Conservation (phyloP, 495 filamentous ascomycete species). For the Pyronema omphalodes region DNA sequence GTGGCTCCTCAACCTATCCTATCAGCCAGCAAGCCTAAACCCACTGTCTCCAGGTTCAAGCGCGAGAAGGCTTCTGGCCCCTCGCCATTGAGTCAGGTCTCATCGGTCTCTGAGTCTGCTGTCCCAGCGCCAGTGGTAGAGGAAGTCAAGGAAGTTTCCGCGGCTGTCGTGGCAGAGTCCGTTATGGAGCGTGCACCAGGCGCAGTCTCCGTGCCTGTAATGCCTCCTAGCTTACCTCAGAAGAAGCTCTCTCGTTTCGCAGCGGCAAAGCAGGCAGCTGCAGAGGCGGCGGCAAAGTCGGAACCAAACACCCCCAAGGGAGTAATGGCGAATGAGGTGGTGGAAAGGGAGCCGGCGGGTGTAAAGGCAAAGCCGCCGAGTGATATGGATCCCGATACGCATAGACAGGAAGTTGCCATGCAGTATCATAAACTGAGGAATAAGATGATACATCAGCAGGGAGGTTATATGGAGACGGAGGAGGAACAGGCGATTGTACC, state of each 20-base stretch:
- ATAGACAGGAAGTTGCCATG: conserved; percentile 56
- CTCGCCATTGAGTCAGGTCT: neutral
- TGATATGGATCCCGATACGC: conserved; percentile 51
- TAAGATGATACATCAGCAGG: conserved; percentile 56
- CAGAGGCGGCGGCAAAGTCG: conserved; percentile 5
- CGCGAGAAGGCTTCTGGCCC: conserved; percentile 9
- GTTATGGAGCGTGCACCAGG: conserved; percentile 17
- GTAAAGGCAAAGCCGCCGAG: conserved; percentile 37
- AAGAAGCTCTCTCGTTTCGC: conserved; percentile 30
- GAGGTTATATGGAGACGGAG: conserved; percentile 46
- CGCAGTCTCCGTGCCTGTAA: neutral
- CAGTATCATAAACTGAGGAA: conserved; percentile 71
- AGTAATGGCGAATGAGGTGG: conserved; percentile 14
- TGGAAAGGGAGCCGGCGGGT: conserved; percentile 9
- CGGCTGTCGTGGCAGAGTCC: conserved; percentile 7
- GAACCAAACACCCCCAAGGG: conserved; percentile 7
- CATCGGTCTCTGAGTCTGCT: neutral
- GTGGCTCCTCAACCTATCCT: neutral
- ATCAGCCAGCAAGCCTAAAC: conserved; percentile 3
- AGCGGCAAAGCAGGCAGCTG: conserved; percentile 17
- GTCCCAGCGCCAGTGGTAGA: neutral
- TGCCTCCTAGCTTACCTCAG: conserved; percentile 15
- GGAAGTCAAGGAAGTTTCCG: conserved; percentile 5
- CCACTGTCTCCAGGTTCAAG: conserved; percentile 21
- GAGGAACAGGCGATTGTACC: conserved; percentile 43